Conservation (phyloP, 371 early-diverging fungal genomes). For the Apophysomyces trapeziformis region DNA sequence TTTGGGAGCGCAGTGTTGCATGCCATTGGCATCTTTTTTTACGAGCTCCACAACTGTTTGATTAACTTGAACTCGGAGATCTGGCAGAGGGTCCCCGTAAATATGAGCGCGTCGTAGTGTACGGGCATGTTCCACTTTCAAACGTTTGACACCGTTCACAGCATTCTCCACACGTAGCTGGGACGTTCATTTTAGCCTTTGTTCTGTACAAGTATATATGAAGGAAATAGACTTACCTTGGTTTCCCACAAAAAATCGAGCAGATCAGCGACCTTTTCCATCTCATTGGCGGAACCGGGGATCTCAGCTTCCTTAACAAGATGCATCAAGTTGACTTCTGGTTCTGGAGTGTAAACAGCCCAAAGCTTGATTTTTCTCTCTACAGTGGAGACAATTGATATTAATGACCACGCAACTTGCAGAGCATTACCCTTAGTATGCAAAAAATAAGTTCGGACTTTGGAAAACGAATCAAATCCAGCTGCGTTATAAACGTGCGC, state of each 20-base stretch:
- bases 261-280: slow-evolving; percentile 8
- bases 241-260: slow-evolving; percentile 1
- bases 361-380: slow-evolving; percentile 6
- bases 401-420: not conserved
- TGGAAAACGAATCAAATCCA: not conserved
- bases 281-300: not conserved
- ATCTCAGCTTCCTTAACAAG: slow-evolving; percentile 1
- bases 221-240: not conserved
- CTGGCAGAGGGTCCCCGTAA: not conserved
- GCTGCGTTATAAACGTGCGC: not conserved
- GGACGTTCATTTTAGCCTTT: not conserved
- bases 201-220: not conserved
- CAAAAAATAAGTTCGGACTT: not conserved
- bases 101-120: not conserved
- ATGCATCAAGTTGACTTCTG: not conserved
- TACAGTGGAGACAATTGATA: not conserved
- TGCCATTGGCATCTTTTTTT: not conserved
- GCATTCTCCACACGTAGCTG: slow-evolving; percentile 4
- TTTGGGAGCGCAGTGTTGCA: not conserved
- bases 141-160: not conserved
- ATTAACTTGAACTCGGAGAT: not conserved
- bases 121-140: not conserved
- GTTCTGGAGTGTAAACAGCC: not conserved
- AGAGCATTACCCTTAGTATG: not conserved
- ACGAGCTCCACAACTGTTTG: slow-evolving; percentile 3